Conservation (phyloP, 139 green algal species). For the Chlorokybus atmophyticus region DNA sequence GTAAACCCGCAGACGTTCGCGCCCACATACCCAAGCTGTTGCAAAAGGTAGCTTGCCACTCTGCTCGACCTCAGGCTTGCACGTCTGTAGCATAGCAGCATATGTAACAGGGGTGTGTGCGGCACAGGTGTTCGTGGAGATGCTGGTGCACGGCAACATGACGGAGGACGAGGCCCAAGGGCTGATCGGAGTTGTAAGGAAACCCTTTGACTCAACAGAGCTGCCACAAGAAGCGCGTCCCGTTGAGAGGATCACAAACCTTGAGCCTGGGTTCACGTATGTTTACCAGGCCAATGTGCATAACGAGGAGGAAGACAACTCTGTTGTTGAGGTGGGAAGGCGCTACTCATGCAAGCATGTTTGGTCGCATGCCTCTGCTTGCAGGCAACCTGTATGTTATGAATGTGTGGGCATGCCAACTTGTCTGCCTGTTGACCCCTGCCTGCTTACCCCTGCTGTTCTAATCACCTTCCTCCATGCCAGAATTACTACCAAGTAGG, state of each 20-base stretch:
- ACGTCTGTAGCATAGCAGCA: too few relatives aligned
- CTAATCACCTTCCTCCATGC: not conserved
- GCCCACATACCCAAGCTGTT: not conserved
- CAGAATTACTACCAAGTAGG: conserved; percentile 18
- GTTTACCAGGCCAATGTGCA: conserved; percentile 23
- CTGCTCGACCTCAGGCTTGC: too few relatives aligned
- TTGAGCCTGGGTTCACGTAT: conserved; percentile 32
- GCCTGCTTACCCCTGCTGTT: not conserved
- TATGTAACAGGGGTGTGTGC: too few relatives aligned
- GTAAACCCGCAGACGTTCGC: not conserved
- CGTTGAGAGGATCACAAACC: conserved; percentile 29
- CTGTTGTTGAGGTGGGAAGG: conserved; percentile 60
- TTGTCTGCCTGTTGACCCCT: too few relatives aligned
- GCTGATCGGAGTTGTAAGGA: conserved; percentile 3
- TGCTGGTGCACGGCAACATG: conserved; percentile 70
- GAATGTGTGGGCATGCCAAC: too few relatives aligned
- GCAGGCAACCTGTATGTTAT: too few relatives aligned
- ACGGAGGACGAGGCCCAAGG: conserved; percentile 28
- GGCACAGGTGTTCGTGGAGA: conserved; percentile 46
- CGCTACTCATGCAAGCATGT: not conserved
- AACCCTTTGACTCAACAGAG: not conserved
- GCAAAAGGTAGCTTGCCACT: too few relatives aligned
- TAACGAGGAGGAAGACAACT: conserved; percentile 74
- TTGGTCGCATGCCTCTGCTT: too few relatives aligned
- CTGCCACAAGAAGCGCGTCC: conserved; percentile 23